phyloP scores from a whole-genome alignment of 768 basidiomycete species.

The Boletus reticulatus region DNA sequence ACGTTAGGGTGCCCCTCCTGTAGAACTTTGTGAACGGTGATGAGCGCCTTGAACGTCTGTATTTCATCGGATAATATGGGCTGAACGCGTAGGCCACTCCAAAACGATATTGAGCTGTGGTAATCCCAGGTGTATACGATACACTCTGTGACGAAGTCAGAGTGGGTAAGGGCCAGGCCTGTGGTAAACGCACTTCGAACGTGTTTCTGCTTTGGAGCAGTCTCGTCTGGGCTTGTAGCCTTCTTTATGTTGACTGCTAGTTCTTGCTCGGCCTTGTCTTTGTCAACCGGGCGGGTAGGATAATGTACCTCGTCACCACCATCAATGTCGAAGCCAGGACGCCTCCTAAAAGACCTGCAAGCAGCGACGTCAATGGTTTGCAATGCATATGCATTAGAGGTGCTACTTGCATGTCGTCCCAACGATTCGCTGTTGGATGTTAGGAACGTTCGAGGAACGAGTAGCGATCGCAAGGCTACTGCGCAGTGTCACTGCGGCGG shows the following conservation, averaged over 20 bases:
- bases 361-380: constrained; percentile 8
- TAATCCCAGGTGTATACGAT: constrained; percentile 99
- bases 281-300: constrained; percentile 96
- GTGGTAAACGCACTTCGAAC: constrained; percentile 77
- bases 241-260: constrained; percentile 97
- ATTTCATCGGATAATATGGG: constrained; percentile 97
- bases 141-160: constrained; percentile 60
- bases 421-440: constrained; percentile 2
- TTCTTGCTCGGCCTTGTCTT: constrained; percentile 96
- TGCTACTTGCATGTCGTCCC: constrained; percentile 27
- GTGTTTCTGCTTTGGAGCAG: constrained; percentile 98
- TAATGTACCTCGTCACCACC: constrained; percentile 79
- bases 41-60: constrained; percentile 97
- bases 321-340: constrained; percentile 62
- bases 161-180: constrained; percentile 7
- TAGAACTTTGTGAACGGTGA: constrained; percentile 95
- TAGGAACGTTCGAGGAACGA: not conserved
- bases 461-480: not conserved
- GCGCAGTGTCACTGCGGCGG: not conserved
- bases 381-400: not conserved
- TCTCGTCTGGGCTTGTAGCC: constrained; percentile 92
- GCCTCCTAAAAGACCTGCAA: constrained; percentile 33
- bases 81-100: constrained; percentile 95
- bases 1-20: constrained; percentile 98
- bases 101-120: constrained; percentile 95